Evolutionary conservation across 106 monocot species (phyloP).

Genomic region (Dendrobium catenatum): DNA sequence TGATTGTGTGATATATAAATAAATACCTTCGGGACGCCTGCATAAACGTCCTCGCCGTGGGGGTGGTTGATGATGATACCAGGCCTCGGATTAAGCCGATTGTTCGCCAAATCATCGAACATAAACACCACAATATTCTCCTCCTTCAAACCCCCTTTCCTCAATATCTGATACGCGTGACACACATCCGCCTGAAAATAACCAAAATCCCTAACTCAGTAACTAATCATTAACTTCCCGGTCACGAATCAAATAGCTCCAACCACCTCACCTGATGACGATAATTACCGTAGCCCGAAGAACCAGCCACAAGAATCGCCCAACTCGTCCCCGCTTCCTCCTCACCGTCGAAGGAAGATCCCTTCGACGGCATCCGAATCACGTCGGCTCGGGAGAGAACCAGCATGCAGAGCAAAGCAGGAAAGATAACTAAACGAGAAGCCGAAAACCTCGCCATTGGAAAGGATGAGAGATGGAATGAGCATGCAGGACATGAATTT

Average conservation of each 20-base stretch:
- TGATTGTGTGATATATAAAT: not conserved
- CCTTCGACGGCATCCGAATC: slow-evolving; percentile 1
- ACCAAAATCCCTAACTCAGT: not conserved
- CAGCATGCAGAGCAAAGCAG: not conserved
- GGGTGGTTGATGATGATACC: slow-evolving; percentile 85
- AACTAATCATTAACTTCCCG: not conserved
- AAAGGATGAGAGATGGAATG: not conserved
- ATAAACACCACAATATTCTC: slow-evolving; percentile 96
- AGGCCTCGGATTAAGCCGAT: slow-evolving; percentile 58
- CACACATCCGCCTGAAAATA: slow-evolving; percentile 68
- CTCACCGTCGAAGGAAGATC: not conserved
- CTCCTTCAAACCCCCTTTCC: slow-evolving; percentile 79
- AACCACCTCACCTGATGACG: slow-evolving; percentile 29
- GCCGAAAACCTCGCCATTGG: not conserved
- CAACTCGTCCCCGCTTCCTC: slow-evolving; percentile 15
- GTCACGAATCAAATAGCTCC: not conserved
- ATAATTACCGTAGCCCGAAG: slow-evolving; percentile 35
- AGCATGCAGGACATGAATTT: not conserved
- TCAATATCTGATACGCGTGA: slow-evolving; percentile 81
- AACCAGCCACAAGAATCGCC: slow-evolving; percentile 42
- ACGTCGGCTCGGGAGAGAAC: not conserved
- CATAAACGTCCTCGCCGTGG: slow-evolving; percentile 63
- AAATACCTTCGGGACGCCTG: slow-evolving; percentile 85
- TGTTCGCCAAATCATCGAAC: slow-evolving; percentile 84
- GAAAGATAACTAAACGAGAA: not conserved